Conservation (phyloP, 441 rosid genomes). For the Corymbia citriodora region DNA sequence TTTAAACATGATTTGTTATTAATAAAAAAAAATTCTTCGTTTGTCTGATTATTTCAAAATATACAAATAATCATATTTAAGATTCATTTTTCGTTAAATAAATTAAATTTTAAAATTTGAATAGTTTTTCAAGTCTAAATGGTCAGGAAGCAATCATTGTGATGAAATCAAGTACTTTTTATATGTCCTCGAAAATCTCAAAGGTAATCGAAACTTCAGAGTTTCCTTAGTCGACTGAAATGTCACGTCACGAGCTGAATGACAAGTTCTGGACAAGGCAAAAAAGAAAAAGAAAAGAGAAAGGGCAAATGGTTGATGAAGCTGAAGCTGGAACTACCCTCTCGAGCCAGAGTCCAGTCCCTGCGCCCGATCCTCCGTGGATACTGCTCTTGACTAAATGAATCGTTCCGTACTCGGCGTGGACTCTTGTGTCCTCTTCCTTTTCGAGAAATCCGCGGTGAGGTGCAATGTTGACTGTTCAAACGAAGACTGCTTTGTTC, state of each 20-base stretch:
- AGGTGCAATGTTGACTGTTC: neutral
- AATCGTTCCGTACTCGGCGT: neutral
- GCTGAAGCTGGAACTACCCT: neutral
- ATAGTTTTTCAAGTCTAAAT: neutral
- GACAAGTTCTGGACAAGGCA: neutral
- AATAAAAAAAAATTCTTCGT: too few relatives aligned
- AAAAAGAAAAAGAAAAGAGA: too few relatives aligned
- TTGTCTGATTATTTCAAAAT: too few relatives aligned
- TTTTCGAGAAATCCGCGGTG: neutral
- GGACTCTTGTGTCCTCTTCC: neutral
- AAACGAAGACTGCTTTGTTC: neutral
- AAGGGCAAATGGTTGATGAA: neutral
- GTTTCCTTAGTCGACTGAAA: neutral
- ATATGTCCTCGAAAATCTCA: neutral
- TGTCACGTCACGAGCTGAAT: too few relatives aligned
- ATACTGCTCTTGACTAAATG: neutral
- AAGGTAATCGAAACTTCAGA: neutral
- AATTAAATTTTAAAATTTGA: too few relatives aligned
- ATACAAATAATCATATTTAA: too few relatives aligned
- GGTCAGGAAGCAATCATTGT: neutral
- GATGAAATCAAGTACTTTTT: neutral
- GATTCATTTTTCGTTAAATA: too few relatives aligned
- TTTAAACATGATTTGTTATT: too few relatives aligned
- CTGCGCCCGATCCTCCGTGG: neutral
- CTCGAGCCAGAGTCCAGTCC: neutral